Evolutionary conservation across 179 eudicot species (phyloP).

Genomic region (Spergularia azorica): DNA sequence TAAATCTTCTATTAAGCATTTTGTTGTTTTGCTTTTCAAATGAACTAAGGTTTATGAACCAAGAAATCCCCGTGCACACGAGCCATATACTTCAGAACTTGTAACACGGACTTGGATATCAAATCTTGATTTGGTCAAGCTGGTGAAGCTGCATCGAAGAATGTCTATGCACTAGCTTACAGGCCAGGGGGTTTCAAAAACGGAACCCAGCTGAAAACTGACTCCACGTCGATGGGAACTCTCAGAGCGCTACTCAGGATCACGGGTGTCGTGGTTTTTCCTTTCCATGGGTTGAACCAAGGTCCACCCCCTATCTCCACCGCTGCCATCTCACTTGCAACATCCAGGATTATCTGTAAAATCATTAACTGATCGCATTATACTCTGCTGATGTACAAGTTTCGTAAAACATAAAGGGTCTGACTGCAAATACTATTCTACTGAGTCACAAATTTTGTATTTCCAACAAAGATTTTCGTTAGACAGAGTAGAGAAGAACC

Average conservation of each 20-base stretch:
- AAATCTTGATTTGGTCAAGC: too few relatives aligned
- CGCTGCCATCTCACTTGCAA: slow-evolving; percentile 88
- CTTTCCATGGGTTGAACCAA: slow-evolving; percentile 85
- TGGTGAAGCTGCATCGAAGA: background rate
- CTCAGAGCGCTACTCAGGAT: slow-evolving; percentile 58
- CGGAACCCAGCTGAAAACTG: slow-evolving; percentile 57
- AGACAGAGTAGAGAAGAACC: slow-evolving; percentile 35
- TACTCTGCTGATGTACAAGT: too few relatives aligned
- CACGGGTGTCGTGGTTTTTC: slow-evolving; percentile 65
- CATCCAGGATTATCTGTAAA: slow-evolving; percentile 74
- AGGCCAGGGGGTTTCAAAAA: slow-evolving; percentile 87
- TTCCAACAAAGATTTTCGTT: background rate
- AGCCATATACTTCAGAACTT: too few relatives aligned
- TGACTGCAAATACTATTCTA: too few relatives aligned
- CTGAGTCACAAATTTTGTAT: too few relatives aligned
- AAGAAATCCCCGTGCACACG: too few relatives aligned
- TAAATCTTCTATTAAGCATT: too few relatives aligned
- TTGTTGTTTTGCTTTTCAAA: too few relatives aligned
- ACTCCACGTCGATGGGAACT: slow-evolving; percentile 75
- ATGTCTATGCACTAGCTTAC: slow-evolving; percentile 20
- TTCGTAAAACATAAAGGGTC: slow-evolving; percentile 19
- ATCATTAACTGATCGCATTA: too few relatives aligned
- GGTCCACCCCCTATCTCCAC: slow-evolving; percentile 97
- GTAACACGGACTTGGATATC: too few relatives aligned
- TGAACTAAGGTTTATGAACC: too few relatives aligned